A percentile compares a stretch with the other conserved stretches of the same genome.
These are phyloP conservation scores for Alternaria dauci DNA, from an alignment of 2,329 filamentous ascomycete genomes.

Conservation along the genomic window DNA sequence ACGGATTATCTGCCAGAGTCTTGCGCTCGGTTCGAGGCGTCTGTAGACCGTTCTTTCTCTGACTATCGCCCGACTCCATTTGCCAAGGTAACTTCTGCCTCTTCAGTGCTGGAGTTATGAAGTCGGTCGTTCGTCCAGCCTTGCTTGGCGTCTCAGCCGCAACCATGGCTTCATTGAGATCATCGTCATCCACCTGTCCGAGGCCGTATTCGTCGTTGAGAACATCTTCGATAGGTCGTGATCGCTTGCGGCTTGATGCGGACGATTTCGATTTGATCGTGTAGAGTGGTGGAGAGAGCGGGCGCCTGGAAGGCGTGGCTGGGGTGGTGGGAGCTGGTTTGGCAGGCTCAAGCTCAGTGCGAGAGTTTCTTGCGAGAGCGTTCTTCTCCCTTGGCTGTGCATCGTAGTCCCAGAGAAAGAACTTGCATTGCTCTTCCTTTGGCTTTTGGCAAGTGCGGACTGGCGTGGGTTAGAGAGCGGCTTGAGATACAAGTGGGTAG, in stretches of 20 bases:
- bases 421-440: conserved; percentile 55
- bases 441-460: conserved; percentile 66
- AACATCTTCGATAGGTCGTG: conserved; percentile 31
- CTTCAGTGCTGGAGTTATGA: conserved; percentile 46
- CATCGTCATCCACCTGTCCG: conserved; percentile 42
- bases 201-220: conserved; percentile 48
- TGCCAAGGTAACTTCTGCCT: conserved; percentile 53
- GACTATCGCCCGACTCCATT: conserved; percentile 26
- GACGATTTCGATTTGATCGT: conserved; percentile 19
- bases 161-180: conserved; percentile 38
- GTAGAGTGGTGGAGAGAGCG: conserved; percentile 28
- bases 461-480: conserved; percentile 26
- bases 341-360: conserved; percentile 51
- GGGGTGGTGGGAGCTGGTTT: neutral
- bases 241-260: conserved; percentile 41
- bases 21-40: conserved; percentile 39
- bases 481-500: neutral
- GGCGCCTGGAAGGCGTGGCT: conserved; percentile 28
- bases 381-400: conserved; percentile 59
- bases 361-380: conserved; percentile 58
- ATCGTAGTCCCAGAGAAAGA: conserved; percentile 67
- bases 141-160: conserved; percentile 54
- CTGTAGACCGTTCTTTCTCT: conserved; percentile 27
- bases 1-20: conserved; percentile 16
- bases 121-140: conserved; percentile 47